Base-by-base conservation (phyloP, 1,139 yeast genomes). In the Nakaseomyces glabratus region DNA sequence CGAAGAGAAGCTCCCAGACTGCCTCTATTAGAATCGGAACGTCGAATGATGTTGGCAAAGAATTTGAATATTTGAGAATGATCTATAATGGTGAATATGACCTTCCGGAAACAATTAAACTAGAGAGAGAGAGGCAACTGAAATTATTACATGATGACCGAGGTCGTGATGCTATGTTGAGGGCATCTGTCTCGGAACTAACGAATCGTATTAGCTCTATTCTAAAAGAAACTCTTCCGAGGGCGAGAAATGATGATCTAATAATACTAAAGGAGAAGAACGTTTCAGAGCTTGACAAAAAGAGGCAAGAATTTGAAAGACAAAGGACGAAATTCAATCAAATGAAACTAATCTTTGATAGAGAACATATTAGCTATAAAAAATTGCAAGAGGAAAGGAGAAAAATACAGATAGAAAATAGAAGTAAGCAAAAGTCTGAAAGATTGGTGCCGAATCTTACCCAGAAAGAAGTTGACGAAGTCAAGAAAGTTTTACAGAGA, bases 311-410 rank as follows among this genome's bases (percentile, higher is more conserved):
- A 32, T 54, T 28, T 37, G 49, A 35, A 25, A 40, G 37, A 46
- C 57, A 45, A 39, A 50, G 36, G 24, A 39, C 35, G 23, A 50
- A 24, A 36, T 48, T 40, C 28, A 49, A 52, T 28, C 41, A 46
- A 24, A 40, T 48, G 17, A 28, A 50, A 20, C 26, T 54, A 10
- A 46, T 55, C 10, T 57, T 60, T 35, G 57, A 58, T 26, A 49
- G 52, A 17, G 63, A 62, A 24, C 66, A 60, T 44, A 58, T 57
- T 34, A 63, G 58, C 35, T 69, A 68, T 38, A 66, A 61, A 37
- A 59, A 60, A 36, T 53, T 68, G 14, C 49, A 68, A 35, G 59
- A 60, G 28, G 69, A 68, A 42, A 57, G 70, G 30, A 57, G 56
- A 38, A 55, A 55, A 37, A 55, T 62, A 40, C 64, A 61, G 37